phyloP scores from a whole-genome alignment of 2,329 filamentous ascomycete species.

The Coleophoma eucalyptorum region DNA sequence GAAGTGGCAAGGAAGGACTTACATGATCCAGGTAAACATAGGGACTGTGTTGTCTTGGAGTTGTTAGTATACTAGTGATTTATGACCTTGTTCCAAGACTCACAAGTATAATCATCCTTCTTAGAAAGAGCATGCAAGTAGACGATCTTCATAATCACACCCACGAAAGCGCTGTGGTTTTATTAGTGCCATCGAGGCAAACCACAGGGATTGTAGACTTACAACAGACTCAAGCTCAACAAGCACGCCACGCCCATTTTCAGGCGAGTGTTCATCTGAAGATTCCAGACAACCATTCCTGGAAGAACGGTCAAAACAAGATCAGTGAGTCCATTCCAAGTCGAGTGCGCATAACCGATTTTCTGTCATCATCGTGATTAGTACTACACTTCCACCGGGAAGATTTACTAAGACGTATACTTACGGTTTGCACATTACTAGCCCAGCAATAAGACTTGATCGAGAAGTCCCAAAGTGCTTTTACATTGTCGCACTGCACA shows the following conservation, averaged over 20 bases:
- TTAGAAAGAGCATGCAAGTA: constrained; percentile 6
- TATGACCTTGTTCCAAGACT: not conserved
- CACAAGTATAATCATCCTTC: constrained; percentile 12
- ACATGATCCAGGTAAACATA: constrained; percentile 12
- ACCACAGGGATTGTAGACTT: not conserved
- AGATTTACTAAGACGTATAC: not conserved
- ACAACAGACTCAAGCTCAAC: constrained; percentile 11
- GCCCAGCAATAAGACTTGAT: not conserved
- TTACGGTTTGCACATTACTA: not conserved
- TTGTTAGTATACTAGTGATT: no score
- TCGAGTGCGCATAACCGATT: not conserved
- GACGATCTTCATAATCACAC: constrained; percentile 12
- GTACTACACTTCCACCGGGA: not conserved
- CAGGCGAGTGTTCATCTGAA: constrained; percentile 8
- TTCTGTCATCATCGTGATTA: not conserved
- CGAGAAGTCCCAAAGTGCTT: not conserved
- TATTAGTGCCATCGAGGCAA: not conserved
- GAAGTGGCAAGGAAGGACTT: not conserved
- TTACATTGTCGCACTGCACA: not conserved
- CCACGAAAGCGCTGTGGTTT: constrained; percentile 7
- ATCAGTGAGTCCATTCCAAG: constrained; percentile 6
- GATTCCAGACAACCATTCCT: constrained; percentile 10
- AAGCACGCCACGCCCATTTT: constrained; percentile 10
- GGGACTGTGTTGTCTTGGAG: constrained; percentile 2
- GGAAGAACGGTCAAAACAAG: constrained; percentile 11